phyloP scores from a whole-genome alignment of 2,329 filamentous ascomycete species.

The Apiospora saccharicola region DNA sequence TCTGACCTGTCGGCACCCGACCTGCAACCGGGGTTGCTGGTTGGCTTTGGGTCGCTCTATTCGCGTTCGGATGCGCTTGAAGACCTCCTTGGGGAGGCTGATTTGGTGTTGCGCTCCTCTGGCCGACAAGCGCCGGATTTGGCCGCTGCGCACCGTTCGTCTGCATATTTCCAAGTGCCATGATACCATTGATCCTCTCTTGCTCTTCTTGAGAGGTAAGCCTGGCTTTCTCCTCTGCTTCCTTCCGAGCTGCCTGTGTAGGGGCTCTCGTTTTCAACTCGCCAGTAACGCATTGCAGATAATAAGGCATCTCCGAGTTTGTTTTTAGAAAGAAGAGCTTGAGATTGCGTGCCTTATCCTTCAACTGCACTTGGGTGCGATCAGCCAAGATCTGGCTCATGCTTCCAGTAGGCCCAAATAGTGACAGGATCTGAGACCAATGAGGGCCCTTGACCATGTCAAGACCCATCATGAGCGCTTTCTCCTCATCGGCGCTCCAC shows the following conservation, averaged over 20 bases:
- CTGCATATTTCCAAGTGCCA: conserved; percentile 61
- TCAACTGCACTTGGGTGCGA: conserved; percentile 88
- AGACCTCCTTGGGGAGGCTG: neutral
- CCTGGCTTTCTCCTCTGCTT: conserved; percentile 69
- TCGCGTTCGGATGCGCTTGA: conserved; percentile 9
- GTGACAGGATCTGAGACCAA: conserved; percentile 88
- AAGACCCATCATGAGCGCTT: conserved; percentile 86
- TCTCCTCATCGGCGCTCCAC: conserved; percentile 90
- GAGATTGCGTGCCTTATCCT: conserved; percentile 89
- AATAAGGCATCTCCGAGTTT: conserved; percentile 88
- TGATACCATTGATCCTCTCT: conserved; percentile 66
- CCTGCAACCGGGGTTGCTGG: neutral
- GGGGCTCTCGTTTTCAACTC: conserved; percentile 88
- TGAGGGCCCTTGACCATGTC: conserved; percentile 90
- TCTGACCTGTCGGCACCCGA: conserved; percentile 27
- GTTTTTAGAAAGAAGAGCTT: conserved; percentile 94
- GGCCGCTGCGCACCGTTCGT: conserved; percentile 46
- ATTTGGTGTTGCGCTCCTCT: conserved; percentile 33
- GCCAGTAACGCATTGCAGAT: conserved; percentile 85
- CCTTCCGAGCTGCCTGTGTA: conserved; percentile 73
- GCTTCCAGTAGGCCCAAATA: conserved; percentile 82
- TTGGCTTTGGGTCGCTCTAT: conserved; percentile 18
- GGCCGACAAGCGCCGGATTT: conserved; percentile 31
- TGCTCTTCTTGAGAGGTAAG: conserved; percentile 66
- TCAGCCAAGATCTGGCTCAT: conserved; percentile 86